These are phyloP conservation scores for Kluyveromyces starmeri DNA, from an alignment of 805 yeast species.

Conservation along the genomic window DNA sequence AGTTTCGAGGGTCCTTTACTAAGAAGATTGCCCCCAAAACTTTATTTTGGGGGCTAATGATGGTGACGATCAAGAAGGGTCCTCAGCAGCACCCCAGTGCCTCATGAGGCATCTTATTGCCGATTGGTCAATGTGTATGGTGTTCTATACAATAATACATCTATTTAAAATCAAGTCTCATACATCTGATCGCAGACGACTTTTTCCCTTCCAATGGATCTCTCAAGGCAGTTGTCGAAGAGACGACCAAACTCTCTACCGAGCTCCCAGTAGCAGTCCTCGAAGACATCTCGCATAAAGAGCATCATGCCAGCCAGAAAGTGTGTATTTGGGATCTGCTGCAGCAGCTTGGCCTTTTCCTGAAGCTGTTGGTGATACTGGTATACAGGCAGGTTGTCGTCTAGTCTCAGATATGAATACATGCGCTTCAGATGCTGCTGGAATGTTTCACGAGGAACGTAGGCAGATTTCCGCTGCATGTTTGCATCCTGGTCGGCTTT, in stretches of 20 bases:
- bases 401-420: constrained; percentile 30
- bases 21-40: too few relatives aligned
- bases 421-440: constrained; percentile 42
- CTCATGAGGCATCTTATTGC: too few relatives aligned
- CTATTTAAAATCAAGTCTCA: constrained; percentile 18
- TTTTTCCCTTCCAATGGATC: constrained; percentile 43
- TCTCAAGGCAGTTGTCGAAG: constrained; percentile 43
- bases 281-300: constrained; percentile 34
- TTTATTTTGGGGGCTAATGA: too few relatives aligned
- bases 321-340: constrained; percentile 35
- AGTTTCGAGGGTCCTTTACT: too few relatives aligned
- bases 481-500: neutral
- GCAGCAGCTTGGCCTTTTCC: constrained; percentile 34
- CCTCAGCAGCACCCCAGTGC: too few relatives aligned
- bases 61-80: too few relatives aligned
- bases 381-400: constrained; percentile 24
- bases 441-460: constrained; percentile 39
- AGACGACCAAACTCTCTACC: constrained; percentile 48
- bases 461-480: constrained; percentile 8
- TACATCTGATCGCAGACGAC: constrained; percentile 47
- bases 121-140: too few relatives aligned
- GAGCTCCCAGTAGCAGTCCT: constrained; percentile 43
- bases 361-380: constrained; percentile 36
- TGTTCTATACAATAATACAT: too few relatives aligned
- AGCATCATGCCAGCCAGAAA: constrained; percentile 48